phyloP scores from a whole-genome alignment of 139 green algal species.

The Tetradesmus lagerheimii region DNA sequence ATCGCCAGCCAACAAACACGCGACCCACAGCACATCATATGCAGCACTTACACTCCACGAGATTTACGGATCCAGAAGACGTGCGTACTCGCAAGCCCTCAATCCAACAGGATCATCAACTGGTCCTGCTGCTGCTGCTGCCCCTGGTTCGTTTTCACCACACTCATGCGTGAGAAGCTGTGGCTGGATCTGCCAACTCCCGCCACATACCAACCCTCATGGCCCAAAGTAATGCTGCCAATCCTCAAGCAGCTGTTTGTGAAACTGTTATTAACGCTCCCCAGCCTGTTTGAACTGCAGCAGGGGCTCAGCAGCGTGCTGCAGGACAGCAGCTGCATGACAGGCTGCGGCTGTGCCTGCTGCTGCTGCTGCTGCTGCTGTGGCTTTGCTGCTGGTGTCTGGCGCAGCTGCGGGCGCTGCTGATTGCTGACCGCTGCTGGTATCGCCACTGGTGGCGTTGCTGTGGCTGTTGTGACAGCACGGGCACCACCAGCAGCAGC shows the following conservation, averaged over 20 bases:
- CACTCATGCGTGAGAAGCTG: background rate
- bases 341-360: slow-evolving; percentile 15
- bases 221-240: background rate
- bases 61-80: no score
- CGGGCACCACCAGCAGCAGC: background rate
- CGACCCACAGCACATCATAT: no score
- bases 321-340: slow-evolving; percentile 27
- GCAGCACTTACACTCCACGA: background rate
- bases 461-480: background rate
- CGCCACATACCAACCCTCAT: background rate
- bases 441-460: background rate
- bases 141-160: background rate
- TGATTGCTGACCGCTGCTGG: background rate
- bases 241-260: background rate
- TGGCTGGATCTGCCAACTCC: background rate
- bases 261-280: background rate
- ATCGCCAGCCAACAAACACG: no score
- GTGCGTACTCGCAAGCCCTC: background rate
- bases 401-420: background rate
- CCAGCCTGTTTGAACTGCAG: background rate
- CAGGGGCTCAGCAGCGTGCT: slow-evolving; percentile 1
- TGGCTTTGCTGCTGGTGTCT: background rate
- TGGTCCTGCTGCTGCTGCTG: background rate
- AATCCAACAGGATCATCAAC: slow-evolving; percentile 6
- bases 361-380: slow-evolving; percentile 17